phyloP scores from a whole-genome alignment of 23 red algal species.

The Cyanidioschyzon merolae region DNA sequence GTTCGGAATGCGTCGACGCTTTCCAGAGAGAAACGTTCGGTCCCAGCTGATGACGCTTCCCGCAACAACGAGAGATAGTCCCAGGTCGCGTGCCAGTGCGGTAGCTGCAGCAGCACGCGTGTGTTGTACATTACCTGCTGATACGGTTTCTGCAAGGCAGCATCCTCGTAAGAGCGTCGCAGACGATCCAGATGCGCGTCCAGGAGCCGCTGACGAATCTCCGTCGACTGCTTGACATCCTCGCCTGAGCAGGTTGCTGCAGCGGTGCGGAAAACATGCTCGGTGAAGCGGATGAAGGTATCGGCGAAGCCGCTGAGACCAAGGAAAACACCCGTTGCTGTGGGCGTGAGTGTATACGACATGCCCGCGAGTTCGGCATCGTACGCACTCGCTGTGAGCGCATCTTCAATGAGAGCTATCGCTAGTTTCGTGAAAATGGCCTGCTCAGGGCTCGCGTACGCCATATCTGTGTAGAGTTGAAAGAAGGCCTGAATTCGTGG shows the following conservation, averaged over 20 bases:
- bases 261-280: slow-evolving; percentile 10
- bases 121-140: slow-evolving; percentile 6
- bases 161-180: neutral
- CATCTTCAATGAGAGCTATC: slow-evolving; percentile 45
- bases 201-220: neutral
- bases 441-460: slow-evolving; percentile 44
- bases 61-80: neutral
- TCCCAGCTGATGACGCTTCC: neutral
- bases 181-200: neutral
- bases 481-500: slow-evolving; percentile 46
- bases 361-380: slow-evolving; percentile 58
- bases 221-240: neutral
- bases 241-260: neutral
- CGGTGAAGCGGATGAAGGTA: slow-evolving; percentile 8
- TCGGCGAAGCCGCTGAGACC: neutral
- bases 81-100: slow-evolving; percentile 10
- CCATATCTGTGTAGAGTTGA: slow-evolving; percentile 23
- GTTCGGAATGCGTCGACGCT: neutral
- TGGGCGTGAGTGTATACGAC: neutral
- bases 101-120: neutral
- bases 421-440: slow-evolving; percentile 49
- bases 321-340: neutral
- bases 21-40: neutral
- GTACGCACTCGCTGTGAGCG: slow-evolving; percentile 60
- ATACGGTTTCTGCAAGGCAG: neutral